Evolutionary conservation across 345 rosid genomes (phyloP), one percentile per base, ranked within the genome.

Genomic region (Mercurialis annua): DNA sequence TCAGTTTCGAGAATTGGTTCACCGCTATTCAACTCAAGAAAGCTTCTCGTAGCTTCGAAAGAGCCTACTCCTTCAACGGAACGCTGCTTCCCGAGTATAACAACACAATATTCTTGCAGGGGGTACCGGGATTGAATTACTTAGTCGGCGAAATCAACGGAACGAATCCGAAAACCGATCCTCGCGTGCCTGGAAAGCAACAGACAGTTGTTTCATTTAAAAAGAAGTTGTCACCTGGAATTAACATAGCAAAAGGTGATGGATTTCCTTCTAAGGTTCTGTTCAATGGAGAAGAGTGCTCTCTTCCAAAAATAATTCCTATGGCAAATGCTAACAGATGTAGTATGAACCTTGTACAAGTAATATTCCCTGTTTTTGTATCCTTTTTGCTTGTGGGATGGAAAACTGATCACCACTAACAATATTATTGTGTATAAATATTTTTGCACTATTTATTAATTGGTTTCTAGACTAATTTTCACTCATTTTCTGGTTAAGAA

Each of bases 201-300:
- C 99, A 94, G 51, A 85, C 99, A 14, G 91, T 89, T 12, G 69
- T 94, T 47, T 86, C 99, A 1, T 94, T 94, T 68, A 68, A 58
- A 1, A 93, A 94, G 80, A 83, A 84, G 31, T 27, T 52, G 5
- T 78, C 78, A 2, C 74, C 77, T 0, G 67, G 77, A 4, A 78
- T 91, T 18, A 76, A 87, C 53, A 72, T 94, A 24, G 52, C n/a
- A 0, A 51, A 34, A 14, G 99, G 99, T 0, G 89, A 91, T 31
- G 96, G 96, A 15, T 94, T 94, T 49, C 99, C 96, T 0, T 69
- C 82, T 0, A 87, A 69, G 78, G 71, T 94, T 31, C 67, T 75
- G 75, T 94, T 91, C 76, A 87, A 94, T 55, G 99, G 99, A 26
- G 97, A 91, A 77, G 97, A 94, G 77, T 94, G 99, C 38, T 80